Evolutionary conservation across 352 stramenopile genomes (phyloP).

Genomic region (Blastocystis sp.): DNA sequence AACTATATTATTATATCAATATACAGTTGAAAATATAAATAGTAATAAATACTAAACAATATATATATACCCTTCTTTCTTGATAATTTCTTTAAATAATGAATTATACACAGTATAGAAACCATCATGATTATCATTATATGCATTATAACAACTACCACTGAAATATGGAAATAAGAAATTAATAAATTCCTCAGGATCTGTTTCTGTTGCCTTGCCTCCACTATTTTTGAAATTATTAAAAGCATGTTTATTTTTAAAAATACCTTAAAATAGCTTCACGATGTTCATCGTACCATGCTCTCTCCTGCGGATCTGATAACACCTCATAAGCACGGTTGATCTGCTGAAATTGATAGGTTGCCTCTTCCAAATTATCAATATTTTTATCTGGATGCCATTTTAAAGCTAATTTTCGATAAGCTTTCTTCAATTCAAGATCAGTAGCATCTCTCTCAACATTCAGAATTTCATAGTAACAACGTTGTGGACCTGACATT

Average conservation of each 20-base stretch:
- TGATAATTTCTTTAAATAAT: constrained; percentile 53
- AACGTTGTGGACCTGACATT: too few relatives aligned
- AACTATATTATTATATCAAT: constrained; percentile 40
- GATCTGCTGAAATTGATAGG: constrained; percentile 68
- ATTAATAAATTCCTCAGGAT: constrained; percentile 46
- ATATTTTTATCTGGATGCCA: constrained; percentile 82
- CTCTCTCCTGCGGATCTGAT: constrained; percentile 46
- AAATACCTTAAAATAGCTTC: constrained; percentile 58
- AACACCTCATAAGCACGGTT: constrained; percentile 68
- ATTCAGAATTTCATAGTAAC: constrained; percentile 62
- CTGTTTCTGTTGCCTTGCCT: constrained; percentile 39
- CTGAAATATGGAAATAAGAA: constrained; percentile 53
- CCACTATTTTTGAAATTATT: background rate
- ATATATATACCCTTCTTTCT: constrained; percentile 45
- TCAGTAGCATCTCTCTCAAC: constrained; percentile 54
- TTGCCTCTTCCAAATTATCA: constrained; percentile 54
- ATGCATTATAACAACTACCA: constrained; percentile 53
- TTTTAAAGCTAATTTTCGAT: constrained; percentile 75
- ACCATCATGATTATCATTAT: constrained; percentile 48
- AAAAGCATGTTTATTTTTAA: constrained; percentile 15
- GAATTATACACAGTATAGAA: constrained; percentile 59
- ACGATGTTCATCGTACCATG: constrained; percentile 68
- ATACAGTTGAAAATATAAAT: constrained; percentile 17
- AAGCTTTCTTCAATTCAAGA: constrained; percentile 65
- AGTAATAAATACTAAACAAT: constrained; percentile 8